Conservation (phyloP, 768 basidiomycete species). For the Phaeolepiota aurea region DNA sequence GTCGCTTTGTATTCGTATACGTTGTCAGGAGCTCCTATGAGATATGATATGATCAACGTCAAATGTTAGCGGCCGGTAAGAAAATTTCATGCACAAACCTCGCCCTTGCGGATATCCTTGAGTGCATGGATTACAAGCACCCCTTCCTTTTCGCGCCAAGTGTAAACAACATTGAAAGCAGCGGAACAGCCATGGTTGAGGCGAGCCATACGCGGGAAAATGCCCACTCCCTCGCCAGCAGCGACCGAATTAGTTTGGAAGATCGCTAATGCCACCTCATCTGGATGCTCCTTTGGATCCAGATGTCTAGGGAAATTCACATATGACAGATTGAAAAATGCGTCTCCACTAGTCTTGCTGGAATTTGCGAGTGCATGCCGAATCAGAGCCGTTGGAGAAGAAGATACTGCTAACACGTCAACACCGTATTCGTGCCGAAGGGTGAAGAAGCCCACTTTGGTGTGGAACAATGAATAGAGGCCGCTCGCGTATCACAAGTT, state of each 20-base stretch:
- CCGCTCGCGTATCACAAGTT: constrained; percentile 44
- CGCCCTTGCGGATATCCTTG: constrained; percentile 40
- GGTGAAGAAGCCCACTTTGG: constrained; percentile 27
- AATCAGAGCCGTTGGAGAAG: constrained; percentile 39
- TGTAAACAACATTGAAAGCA: constrained; percentile 61
- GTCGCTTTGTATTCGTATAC: constrained; percentile 48
- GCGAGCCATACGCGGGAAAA: constrained; percentile 64
- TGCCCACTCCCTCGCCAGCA: constrained; percentile 42
- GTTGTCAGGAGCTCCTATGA: constrained; percentile 53
- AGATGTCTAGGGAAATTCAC: constrained; percentile 38
- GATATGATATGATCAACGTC: neutral
- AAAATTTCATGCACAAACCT: constrained; percentile 24
- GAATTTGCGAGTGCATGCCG: constrained; percentile 23
- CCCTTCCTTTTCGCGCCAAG: constrained; percentile 42
- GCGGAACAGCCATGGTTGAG: constrained; percentile 63
- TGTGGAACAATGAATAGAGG: constrained; percentile 47
- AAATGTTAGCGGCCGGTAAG: neutral
- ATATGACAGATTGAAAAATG: constrained; percentile 50
- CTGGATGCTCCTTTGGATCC: constrained; percentile 24
- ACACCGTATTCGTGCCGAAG: neutral
- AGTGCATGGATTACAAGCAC: constrained; percentile 50
- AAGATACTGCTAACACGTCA: constrained; percentile 20
- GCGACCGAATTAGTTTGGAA: constrained; percentile 61
- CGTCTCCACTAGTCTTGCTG: constrained; percentile 20
- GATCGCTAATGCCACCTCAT: constrained; percentile 50